Base-by-base conservation (phyloP, 106 monocot species). In the Apostasia shenzhenica region DNA sequence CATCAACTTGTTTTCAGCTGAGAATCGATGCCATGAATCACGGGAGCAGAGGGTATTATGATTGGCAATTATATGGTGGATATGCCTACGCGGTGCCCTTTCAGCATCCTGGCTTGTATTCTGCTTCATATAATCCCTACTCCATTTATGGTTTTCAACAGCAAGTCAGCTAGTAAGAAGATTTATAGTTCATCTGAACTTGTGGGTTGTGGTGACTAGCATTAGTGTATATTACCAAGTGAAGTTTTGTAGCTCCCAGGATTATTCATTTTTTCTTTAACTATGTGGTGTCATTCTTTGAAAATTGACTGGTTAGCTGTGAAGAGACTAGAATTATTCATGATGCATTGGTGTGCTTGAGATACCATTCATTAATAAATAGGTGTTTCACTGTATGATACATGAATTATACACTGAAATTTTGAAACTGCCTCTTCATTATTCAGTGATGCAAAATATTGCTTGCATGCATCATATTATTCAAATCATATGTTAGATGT, bases 101-200 rank as follows among this genome's bases (percentile, higher is more conserved):
- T 63, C 62, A 45, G 45, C 56, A 56, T 63, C 62, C 62, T 14
- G 62, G 62, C 9, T 13, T 63, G 62, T 63, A 63, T 45, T 42
- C 62, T 4, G 10, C 56, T 45, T 12, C 62, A 45, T 63, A 63
- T 63, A n/a, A 45, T 13, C 62, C 62, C 14, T 63, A 45, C 39
- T 13, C 62, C 45, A 63, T 63, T 42, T 63, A 63, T 45, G 62
- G 45, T 39, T 63, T 63, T 45, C 62, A 63, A 63, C 62, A 45
- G 45, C 62, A 63, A 45, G 62, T 63, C 38, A 63, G 45, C 62
- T 63, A 45, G 1, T 59, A 59, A 26, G 26, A 26, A 26, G 26
- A 26, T 26, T 26, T 26, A 26, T 26, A 26, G 26, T 26, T 26
- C 26, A 26, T 26, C 26, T 26, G 26, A 26, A 26, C 26, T 26